phyloP scores from a whole-genome alignment of 148 eudicot species.

The Fagopyrum homotropicum region DNA sequence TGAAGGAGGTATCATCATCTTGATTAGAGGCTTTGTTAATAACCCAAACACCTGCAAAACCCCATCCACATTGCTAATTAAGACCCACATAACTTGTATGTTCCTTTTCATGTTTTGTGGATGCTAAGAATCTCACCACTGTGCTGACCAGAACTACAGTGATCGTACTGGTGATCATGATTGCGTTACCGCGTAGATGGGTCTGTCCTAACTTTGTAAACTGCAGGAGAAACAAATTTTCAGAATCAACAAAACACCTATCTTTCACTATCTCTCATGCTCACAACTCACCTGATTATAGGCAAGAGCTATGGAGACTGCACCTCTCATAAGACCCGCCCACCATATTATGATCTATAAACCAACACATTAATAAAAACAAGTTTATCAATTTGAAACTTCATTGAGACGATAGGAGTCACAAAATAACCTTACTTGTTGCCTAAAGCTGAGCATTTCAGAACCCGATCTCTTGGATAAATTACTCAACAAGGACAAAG shows the following conservation, averaged over 20 bases:
- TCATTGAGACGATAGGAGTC: neutral
- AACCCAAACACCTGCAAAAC: conserved; percentile 74
- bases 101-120: neutral
- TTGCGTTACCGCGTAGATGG: conserved; percentile 49
- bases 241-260: neutral
- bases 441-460: conserved; percentile 47
- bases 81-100: too few species aligned
- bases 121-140: conserved; percentile 27
- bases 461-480: conserved; percentile 34
- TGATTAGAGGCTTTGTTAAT: conserved; percentile 71
- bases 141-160: conserved; percentile 73
- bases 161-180: conserved; percentile 80
- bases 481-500: conserved; percentile 66
- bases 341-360: conserved; percentile 82
- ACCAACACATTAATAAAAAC: neutral
- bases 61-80: neutral
- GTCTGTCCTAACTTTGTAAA: conserved; percentile 74
- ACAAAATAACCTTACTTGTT: conserved; percentile 46
- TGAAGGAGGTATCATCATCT: conserved; percentile 43
- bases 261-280: too few species aligned
- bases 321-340: conserved; percentile 99
- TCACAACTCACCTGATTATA: conserved; percentile 67
- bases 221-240: conserved; percentile 29
- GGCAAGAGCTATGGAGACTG: conserved; percentile 96
- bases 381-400: neutral